Conservation (phyloP, 2,329 filamentous ascomycete species). For the Microcyclospora tardicrescens region DNA sequence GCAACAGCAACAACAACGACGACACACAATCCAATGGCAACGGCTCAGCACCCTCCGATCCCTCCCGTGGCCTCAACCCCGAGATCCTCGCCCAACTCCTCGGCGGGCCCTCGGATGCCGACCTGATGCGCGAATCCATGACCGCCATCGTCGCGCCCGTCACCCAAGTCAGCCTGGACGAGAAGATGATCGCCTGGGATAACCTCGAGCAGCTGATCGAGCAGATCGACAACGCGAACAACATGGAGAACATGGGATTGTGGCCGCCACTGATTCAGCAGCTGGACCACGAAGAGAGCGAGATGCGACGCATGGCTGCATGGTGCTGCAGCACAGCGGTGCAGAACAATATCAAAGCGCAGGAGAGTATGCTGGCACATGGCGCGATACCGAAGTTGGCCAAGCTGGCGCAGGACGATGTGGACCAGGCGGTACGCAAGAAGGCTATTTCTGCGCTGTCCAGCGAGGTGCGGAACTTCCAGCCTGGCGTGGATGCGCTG, state of each 20-base stretch:
- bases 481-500: constrained; percentile 53
- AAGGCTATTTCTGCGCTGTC: constrained; percentile 88
- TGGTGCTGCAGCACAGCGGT: constrained; percentile 92
- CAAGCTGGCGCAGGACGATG: constrained; percentile 47
- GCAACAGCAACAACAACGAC: constrained; percentile 26
- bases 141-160: constrained; percentile 49
- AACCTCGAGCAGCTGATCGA: constrained; percentile 92
- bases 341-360: constrained; percentile 81
- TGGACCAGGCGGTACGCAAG: constrained; percentile 53
- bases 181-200: constrained; percentile 77
- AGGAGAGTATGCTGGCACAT: constrained; percentile 53
- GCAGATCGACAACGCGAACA: constrained; percentile 92
- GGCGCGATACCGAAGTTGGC: constrained; percentile 62
- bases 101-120: constrained; percentile 77
- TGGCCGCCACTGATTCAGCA: constrained; percentile 70
- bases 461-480: constrained; percentile 76
- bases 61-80: constrained; percentile 43
- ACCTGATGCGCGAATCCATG: constrained; percentile 82
- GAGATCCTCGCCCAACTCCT: constrained; percentile 62
- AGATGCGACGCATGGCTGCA: constrained; percentile 74
- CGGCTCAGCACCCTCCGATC: constrained; percentile 18
- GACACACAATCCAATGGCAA: constrained; percentile 6
- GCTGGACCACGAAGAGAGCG: constrained; percentile 53
- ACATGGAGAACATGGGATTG: constrained; percentile 62
- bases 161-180: constrained; percentile 50